Percentiles rank a stretch among this genome's conserved stretches.
phyloP scores from a whole-genome alignment of 2,329 filamentous ascomycete species.

The Zymoseptoria crescenta region DNA sequence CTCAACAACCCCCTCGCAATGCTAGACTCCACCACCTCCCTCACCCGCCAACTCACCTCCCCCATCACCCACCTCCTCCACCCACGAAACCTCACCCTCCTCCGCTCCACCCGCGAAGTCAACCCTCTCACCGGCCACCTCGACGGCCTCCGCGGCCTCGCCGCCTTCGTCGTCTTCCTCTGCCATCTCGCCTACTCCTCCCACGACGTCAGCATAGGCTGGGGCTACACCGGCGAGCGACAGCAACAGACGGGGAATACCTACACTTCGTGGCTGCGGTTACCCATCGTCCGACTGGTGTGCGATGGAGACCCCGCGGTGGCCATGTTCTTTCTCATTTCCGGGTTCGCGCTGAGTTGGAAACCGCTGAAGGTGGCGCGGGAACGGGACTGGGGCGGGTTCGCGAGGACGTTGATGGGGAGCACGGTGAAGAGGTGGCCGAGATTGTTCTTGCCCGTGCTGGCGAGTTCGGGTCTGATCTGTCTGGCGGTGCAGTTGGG shows the following conservation, averaged over 20 bases:
- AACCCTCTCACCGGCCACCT: constrained; percentile 8
- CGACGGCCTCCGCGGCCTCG: constrained; percentile 16
- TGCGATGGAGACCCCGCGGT: constrained; percentile 10
- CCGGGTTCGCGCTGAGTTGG: constrained; percentile 12
- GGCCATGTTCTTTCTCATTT: constrained; percentile 14
- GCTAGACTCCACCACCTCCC: not conserved
- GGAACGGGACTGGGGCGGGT: not conserved
- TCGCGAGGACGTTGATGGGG: constrained; percentile 2
- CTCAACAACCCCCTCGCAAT: not conserved
- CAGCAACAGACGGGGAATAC: not conserved
- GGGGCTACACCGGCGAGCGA: constrained; percentile 5
- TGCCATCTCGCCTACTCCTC: constrained; percentile 12
- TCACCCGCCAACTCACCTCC: not conserved
- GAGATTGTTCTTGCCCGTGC: constrained; percentile 9
- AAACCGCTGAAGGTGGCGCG: constrained; percentile 5
- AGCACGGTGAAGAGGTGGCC: constrained; percentile 9
- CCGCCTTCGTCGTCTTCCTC: constrained; percentile 14
- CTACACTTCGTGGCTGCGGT: constrained; percentile 6
- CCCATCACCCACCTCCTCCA: not conserved
- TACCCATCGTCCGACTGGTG: constrained; percentile 15
- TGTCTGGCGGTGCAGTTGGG: not conserved
- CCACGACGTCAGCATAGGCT: constrained; percentile 4
- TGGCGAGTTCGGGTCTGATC: not conserved
- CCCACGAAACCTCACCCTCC: not conserved
- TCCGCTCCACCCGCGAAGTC: not conserved